Base-by-base conservation (phyloP, 1,284 basidiomycete genomes). In the Xanthoconium separans region DNA sequence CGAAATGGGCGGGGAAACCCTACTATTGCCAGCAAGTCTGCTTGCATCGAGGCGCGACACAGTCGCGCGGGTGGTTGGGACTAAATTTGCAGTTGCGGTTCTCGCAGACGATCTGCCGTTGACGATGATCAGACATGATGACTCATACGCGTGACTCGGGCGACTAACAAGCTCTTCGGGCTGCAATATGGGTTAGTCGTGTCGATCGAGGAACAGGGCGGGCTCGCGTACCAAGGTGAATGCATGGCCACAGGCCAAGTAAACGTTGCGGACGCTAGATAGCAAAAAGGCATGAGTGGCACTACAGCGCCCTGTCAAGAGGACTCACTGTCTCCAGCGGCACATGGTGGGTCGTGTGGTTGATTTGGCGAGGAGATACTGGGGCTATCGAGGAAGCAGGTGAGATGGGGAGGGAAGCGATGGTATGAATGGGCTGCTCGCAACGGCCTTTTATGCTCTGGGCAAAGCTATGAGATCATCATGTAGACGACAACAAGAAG, bases 11-110 rank as follows among this genome's bases (percentile, higher is more conserved):
- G 36, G 51, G 36, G 5, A 24, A 51, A 3, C 2, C 46, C 50
- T 57, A 82, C 81, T 77, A 78, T 65, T 82, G 81, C 57, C 69
- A 70, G 51, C 80, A 82, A 1, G 75, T 77, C 45, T 65, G 64
- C 44, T 58, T 75, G 64, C 80, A 82, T 18, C 47, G 56, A 2
- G 75, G 73, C 13, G 61, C 67, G 6, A 57, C 57, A 51, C 81
- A 82, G 47, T 60, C 67, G 4, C 51, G 61, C 0, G 79, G 76
- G 55, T 82, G 80, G 50, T 64, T 68, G 0, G 76, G 71, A 44
- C 81, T 82, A 57, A 81, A 78, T 58, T 70, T 76, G 65, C 80
- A 82, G 45, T 66, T 66, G 15, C 57, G 54, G 50, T 66, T 72
- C 13, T 73, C 66, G 62, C 80, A 82, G 44, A 56, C 55, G 46